Percentiles rank a stretch among this genome's conserved stretches.
Evolutionary conservation across 2,329 filamentous ascomycete genomes (phyloP).

Genomic region (Sclerotinia trifoliorum): DNA sequence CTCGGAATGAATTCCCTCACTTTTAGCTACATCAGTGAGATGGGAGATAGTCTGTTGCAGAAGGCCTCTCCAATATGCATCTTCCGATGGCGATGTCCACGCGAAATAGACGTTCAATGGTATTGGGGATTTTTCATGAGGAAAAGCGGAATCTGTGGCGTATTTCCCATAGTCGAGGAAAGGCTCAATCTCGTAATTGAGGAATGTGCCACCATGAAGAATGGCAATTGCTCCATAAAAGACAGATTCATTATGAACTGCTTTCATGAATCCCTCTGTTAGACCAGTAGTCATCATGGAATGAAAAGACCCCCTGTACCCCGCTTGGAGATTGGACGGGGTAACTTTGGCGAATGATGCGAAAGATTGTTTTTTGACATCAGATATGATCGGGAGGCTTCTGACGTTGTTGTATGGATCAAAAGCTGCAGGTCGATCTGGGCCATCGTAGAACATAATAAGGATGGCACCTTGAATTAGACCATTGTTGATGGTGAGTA

Average conservation of each 20-base stretch:
- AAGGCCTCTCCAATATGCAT: slow-evolving; percentile 36
- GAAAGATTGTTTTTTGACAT: slow-evolving; percentile 6
- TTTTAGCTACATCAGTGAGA: slow-evolving; percentile 37
- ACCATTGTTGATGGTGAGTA: slow-evolving; percentile 35
- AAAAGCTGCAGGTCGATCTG: slow-evolving; percentile 32
- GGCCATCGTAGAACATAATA: slow-evolving; percentile 39
- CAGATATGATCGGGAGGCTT: slow-evolving; percentile 24
- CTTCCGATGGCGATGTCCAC: slow-evolving; percentile 33
- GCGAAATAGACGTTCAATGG: slow-evolving; percentile 38
- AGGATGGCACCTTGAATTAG: slow-evolving; percentile 23
- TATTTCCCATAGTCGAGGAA: slow-evolving; percentile 38
- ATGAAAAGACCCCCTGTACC: slow-evolving; percentile 35
- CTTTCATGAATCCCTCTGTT: slow-evolving; percentile 32
- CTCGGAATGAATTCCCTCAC: slow-evolving; percentile 36
- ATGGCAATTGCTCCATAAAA: slow-evolving; percentile 28
- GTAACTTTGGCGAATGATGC: slow-evolving; percentile 27
- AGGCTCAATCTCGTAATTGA: slow-evolving; percentile 39
- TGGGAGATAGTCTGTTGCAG: slow-evolving; percentile 32
- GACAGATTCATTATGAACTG: slow-evolving; percentile 28
- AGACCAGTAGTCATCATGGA: slow-evolving; percentile 37
- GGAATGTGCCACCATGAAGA: slow-evolving; percentile 28
- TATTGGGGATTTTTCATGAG: slow-evolving; percentile 34
- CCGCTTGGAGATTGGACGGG: slow-evolving; percentile 28
- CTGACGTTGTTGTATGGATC: slow-evolving; percentile 27
- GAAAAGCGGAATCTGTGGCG: slow-evolving; percentile 39